Percentiles rank a stretch among this genome's conserved stretches.
Evolutionary conservation across 1,139 yeast genomes (phyloP).

Genomic region (Magnusiomyces fungicola): DNA sequence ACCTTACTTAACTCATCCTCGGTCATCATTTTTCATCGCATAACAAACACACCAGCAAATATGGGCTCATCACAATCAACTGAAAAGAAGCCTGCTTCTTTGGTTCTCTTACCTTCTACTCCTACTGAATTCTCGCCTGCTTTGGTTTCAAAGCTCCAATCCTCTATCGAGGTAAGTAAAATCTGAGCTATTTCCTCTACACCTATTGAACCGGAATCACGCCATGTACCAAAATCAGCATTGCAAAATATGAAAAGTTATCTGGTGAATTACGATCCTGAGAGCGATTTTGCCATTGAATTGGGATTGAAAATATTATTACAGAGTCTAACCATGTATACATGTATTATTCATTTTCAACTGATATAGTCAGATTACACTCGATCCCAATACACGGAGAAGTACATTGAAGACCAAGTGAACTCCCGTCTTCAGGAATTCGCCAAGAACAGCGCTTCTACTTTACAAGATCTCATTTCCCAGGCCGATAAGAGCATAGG

Average conservation of each 20-base stretch:
- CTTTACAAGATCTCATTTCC: conserved; percentile 41
- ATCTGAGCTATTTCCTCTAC: too few species aligned
- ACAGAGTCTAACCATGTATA: too few species aligned
- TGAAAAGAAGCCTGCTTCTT: conserved; percentile 17
- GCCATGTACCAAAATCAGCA: too few species aligned
- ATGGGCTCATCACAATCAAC: conserved; percentile 20
- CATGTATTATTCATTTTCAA: background rate
- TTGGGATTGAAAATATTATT: too few species aligned
- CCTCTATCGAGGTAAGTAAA: conserved; percentile 54
- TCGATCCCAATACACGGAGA: conserved; percentile 71
- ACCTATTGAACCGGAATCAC: too few species aligned
- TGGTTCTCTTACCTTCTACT: conserved; percentile 45
- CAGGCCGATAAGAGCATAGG: conserved; percentile 21
- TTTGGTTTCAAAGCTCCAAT: conserved; percentile 63
- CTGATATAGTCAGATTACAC: conserved; percentile 56
- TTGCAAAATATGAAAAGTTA: background rate
- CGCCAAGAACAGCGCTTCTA: conserved; percentile 50
- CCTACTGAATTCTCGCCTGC: conserved; percentile 71
- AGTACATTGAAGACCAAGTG: conserved; percentile 70
- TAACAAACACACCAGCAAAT: background rate
- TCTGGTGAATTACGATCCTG: too few species aligned
- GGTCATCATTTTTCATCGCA: background rate
- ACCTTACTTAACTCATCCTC: too few species aligned
- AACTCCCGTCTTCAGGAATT: conserved; percentile 55
- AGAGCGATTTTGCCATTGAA: too few species aligned